Percentiles rank a stretch among this genome's conserved stretches.
Evolutionary conservation across 257 asterid genomes (phyloP).

Genomic region (Solanum appendiculatum): DNA sequence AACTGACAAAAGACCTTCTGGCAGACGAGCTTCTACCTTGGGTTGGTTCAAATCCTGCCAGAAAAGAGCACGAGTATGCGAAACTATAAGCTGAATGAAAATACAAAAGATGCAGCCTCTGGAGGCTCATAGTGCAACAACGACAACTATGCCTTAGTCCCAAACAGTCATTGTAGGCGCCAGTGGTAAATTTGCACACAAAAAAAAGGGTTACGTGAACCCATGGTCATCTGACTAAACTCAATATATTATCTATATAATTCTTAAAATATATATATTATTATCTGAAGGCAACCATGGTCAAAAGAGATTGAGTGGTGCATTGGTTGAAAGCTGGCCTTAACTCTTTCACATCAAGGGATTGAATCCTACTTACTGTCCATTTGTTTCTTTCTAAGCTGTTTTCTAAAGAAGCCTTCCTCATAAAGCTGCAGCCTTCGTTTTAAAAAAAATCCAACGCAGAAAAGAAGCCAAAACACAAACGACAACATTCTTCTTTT

Average conservation of each 20-base stretch:
- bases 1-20: slow-evolving; percentile 74
- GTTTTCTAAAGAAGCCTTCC: background rate
- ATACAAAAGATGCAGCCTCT: background rate
- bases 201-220: background rate
- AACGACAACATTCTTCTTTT: background rate
- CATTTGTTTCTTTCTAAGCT: background rate
- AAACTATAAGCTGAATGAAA: background rate
- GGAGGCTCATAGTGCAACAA: background rate
- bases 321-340: background rate
- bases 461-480: background rate
- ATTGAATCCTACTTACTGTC: background rate
- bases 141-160: background rate
- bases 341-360: background rate
- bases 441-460: background rate
- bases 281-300: background rate
- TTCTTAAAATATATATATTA: background rate
- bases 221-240: background rate
- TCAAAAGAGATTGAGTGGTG: background rate
- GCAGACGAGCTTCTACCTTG: slow-evolving; percentile 39
- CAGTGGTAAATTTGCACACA: background rate
- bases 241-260: background rate
- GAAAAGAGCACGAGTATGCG: slow-evolving; percentile 1
- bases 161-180: background rate
- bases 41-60: slow-evolving; percentile 76
- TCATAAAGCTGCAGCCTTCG: background rate